Conservation (phyloP, 768 basidiomycete genomes). For the Hemileccinum impolitum region DNA sequence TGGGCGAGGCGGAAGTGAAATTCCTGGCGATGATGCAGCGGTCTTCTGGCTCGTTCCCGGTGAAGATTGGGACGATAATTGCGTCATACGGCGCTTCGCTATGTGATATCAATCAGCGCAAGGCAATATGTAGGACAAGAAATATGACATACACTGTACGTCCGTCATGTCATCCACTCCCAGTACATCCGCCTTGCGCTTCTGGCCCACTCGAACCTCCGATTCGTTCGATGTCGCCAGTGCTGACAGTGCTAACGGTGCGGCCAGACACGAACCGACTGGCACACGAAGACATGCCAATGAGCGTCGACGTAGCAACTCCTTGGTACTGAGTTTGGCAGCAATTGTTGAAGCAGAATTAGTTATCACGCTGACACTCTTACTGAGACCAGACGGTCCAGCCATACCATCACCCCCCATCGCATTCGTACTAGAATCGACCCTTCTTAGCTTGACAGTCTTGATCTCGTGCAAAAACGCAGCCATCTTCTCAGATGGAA, state of each 20-base stretch:
- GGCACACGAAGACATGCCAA: slow-evolving; percentile 26
- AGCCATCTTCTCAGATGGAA: slow-evolving; percentile 79
- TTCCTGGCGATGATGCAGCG: slow-evolving; percentile 16
- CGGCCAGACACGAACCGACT: slow-evolving; percentile 22
- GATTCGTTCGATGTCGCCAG: slow-evolving; percentile 8
- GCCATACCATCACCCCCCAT: slow-evolving; percentile 20
- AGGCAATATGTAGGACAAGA: background rate
- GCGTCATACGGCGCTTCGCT: slow-evolving; percentile 39
- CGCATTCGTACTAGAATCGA: slow-evolving; percentile 29
- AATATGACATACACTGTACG: slow-evolving; percentile 33
- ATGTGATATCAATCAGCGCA: slow-evolving; percentile 7
- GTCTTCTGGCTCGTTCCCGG: slow-evolving; percentile 13
- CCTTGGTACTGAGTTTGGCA: slow-evolving; percentile 14
- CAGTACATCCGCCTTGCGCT: slow-evolving; percentile 31
- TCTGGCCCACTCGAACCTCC: slow-evolving; percentile 19
- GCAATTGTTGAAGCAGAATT: background rate
- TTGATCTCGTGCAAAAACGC: slow-evolving; percentile 81
- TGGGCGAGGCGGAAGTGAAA: slow-evolving; percentile 16
- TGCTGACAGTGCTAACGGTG: slow-evolving; percentile 11
- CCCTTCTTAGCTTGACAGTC: slow-evolving; percentile 63
- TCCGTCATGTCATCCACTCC: slow-evolving; percentile 24
- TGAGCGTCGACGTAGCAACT: slow-evolving; percentile 25
- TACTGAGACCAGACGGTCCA: slow-evolving; percentile 29
- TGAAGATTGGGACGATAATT: slow-evolving; percentile 27
- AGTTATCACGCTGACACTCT: slow-evolving; percentile 22